phyloP scores from a whole-genome alignment of 345 rosid genomes.

The Psidium guajava region DNA sequence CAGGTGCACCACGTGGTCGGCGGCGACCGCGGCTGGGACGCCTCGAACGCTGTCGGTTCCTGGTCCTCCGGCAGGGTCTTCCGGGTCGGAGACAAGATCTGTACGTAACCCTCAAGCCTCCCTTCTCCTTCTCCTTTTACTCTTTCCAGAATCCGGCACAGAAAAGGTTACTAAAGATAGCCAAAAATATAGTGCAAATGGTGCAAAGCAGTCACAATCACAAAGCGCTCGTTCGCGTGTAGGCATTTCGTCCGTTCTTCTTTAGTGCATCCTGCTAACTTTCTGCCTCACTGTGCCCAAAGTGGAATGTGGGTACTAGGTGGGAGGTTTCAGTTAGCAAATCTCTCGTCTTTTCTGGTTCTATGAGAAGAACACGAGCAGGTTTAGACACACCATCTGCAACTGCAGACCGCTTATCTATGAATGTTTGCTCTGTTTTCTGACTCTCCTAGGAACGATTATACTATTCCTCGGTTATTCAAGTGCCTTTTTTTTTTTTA shows the following conservation, averaged over 20 bases:
- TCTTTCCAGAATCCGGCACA: background rate
- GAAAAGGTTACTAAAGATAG: background rate
- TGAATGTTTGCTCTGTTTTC: background rate
- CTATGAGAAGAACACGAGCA: background rate
- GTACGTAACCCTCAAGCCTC: background rate
- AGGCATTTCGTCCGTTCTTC: background rate
- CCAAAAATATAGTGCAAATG: background rate
- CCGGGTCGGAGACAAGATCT: background rate
- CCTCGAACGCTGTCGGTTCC: slow-evolving; percentile 18
- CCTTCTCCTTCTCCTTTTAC: background rate
- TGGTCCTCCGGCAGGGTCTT: slow-evolving; percentile 43
- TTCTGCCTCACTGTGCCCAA: background rate
- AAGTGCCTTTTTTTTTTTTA: background rate
- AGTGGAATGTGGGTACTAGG: background rate
- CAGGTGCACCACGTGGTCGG: slow-evolving; percentile 58
- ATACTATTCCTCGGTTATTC: background rate
- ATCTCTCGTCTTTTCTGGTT: background rate
- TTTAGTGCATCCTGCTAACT: background rate
- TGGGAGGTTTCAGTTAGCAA: background rate
- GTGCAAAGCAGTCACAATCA: background rate
- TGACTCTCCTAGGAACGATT: background rate
- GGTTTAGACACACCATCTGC: background rate
- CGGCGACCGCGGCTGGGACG: slow-evolving; percentile 64
- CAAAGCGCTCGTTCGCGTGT: background rate
- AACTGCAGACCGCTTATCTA: background rate